These are phyloP conservation scores for Phytopythium kandeliae DNA, from an alignment of 352 stramenopile genomes.

Conservation along the genomic window DNA sequence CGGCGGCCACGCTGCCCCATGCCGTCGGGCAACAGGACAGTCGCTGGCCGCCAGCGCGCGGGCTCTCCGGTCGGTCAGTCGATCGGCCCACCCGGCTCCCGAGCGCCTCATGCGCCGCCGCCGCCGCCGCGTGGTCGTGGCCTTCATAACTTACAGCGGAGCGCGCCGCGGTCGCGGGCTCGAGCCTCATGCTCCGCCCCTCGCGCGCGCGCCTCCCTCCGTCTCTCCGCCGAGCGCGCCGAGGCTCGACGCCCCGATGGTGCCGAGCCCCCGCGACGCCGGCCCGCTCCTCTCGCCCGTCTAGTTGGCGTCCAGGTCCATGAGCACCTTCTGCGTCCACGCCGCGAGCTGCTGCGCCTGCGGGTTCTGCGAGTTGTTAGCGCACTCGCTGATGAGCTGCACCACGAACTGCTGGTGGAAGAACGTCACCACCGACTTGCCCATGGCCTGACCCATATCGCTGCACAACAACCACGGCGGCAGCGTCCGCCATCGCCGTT, in stretches of 20 bases:
- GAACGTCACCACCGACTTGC: conserved; percentile 50
- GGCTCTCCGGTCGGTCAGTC: background rate
- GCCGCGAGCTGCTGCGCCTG: conserved; percentile 65
- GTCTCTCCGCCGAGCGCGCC: background rate
- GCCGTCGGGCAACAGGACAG: conserved; percentile 3
- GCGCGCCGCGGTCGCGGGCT: background rate
- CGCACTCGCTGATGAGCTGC: conserved; percentile 69
- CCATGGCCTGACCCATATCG: conserved; percentile 78
- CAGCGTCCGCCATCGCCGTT: no score
- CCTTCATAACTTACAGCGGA: conserved; percentile 7
- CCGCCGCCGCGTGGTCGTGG: background rate
- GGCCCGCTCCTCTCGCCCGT: background rate
- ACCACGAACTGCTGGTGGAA: conserved; percentile 69
- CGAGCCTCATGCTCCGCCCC: conserved; percentile 6
- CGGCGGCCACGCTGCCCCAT: background rate
- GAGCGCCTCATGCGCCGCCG: conserved; percentile 6
- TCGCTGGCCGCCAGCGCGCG: conserved; percentile 1
- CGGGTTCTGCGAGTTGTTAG: conserved; percentile 49
- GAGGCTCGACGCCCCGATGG: background rate
- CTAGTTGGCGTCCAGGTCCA: conserved; percentile 47
- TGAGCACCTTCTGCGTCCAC: conserved; percentile 76
- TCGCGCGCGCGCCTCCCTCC: background rate
- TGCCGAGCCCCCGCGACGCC: background rate
- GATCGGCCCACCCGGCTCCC: background rate
- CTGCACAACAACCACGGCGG: conserved; percentile 28